phyloP scores from a whole-genome alignment of 371 early-diverging fungal species.

The Apophysomyces sp. region DNA sequence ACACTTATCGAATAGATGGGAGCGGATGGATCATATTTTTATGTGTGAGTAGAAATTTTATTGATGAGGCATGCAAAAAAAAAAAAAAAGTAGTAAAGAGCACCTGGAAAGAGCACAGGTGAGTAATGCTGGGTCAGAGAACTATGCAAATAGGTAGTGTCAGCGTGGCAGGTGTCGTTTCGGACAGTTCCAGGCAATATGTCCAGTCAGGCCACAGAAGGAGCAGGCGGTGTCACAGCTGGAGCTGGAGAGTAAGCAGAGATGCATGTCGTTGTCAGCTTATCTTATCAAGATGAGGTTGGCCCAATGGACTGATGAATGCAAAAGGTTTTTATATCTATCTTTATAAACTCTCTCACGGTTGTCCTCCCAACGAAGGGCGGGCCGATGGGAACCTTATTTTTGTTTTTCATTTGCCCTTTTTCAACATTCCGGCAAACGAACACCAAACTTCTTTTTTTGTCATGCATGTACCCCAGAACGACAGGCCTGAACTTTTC shows the following conservation, averaged over 20 bases:
- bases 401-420: constrained; percentile 3
- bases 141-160: neutral
- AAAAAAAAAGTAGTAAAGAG: neutral
- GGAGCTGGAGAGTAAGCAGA: neutral
- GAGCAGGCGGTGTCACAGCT: constrained; percentile 25
- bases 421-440: neutral
- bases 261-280: neutral
- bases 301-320: neutral
- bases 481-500: neutral
- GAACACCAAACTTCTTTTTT: neutral
- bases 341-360: neutral
- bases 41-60: too few relatives aligned
- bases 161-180: constrained; percentile 43
- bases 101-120: too few relatives aligned
- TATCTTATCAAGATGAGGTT: constrained; percentile 8
- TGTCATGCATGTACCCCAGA: constrained; percentile 3
- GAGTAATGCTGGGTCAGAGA: too few relatives aligned
- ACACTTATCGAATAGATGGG: too few relatives aligned
- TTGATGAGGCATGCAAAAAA: neutral
- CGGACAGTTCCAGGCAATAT: constrained; percentile 49
- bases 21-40: too few relatives aligned
- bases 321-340: neutral
- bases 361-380: neutral
- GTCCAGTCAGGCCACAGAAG: constrained; percentile 31
- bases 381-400: neutral